A percentile compares a stretch with the other conserved stretches of the same genome.
Conservation (phyloP, 768 basidiomycete genomes). For the Tylopilus sp. region DNA sequence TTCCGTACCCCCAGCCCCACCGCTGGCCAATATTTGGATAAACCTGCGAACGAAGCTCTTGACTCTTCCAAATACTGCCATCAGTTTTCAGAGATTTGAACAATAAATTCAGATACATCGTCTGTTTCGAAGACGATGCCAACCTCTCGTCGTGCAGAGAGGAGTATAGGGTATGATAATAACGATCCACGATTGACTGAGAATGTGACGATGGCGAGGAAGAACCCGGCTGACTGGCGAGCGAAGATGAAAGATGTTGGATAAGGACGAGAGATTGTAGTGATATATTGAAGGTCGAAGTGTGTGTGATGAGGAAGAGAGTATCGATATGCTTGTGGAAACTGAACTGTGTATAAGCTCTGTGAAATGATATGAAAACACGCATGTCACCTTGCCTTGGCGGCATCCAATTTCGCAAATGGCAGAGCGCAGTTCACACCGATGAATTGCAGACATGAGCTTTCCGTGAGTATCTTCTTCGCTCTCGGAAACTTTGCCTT, state of each 20-base stretch:
- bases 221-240: constrained; percentile 40
- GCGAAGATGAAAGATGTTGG: constrained; percentile 70
- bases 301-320: constrained; percentile 92
- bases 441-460: constrained; percentile 82
- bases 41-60: constrained; percentile 82
- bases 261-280: constrained; percentile 89
- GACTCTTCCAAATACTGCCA: constrained; percentile 52
- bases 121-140: constrained; percentile 83
- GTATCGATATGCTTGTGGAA: constrained; percentile 88
- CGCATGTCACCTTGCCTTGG: constrained; percentile 54
- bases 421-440: constrained; percentile 95
- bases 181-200: constrained; percentile 57
- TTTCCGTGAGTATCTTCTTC: constrained; percentile 73
- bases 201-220: constrained; percentile 39
- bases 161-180: constrained; percentile 84
- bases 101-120: constrained; percentile 92
- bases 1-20: constrained; percentile 72
- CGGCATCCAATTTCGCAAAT: constrained; percentile 78
- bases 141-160: constrained; percentile 83
- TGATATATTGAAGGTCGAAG: constrained; percentile 94
- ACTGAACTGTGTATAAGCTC: constrained; percentile 35
- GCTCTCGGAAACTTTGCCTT: constrained; percentile 35
- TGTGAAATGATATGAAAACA: background rate
- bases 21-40: constrained; percentile 71
- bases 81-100: constrained; percentile 87